Base-by-base conservation (phyloP, 2,329 filamentous ascomycete species). In the Clathrospora elynae region DNA sequence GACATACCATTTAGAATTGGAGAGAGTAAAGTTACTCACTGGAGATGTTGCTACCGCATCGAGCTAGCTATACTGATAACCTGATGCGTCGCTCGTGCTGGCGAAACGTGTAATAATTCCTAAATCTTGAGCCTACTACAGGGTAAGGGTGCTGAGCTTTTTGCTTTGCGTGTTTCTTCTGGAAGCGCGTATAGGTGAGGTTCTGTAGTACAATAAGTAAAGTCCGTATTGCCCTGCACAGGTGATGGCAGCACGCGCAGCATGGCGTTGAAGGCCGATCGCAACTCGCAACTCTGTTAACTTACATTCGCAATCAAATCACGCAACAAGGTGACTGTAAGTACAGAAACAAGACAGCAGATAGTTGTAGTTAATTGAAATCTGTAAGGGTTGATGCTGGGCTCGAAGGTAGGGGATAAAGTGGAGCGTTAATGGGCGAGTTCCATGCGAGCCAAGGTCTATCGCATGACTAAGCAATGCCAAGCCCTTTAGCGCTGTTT, bases 11-110 rank as follows among this genome's bases (percentile, higher is more conserved):
- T 14, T 5, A 13, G n/a, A 9, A 29, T n/a, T 42, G 10, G 12
- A 9, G 23, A 26, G 7, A 18, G 2, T 32, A 12, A n/a, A 22
- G 4, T 9, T 14, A 46, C 51, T 52, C 24, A 54, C 53, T 35
- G 32, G 24, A 9, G 31, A 13, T 26, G 17, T 49, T 24, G 39
- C 42, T 48, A 49, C 53, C 45, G 38, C 53, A 56, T 56, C 25
- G 34, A 46, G 34, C 35, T 40, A 38, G 36, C 12, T 46, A 24
- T 35, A 30, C 22, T 19, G 25, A 31, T 20, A 23, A 31, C 18
- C 12, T 12, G 24, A 43, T 16, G 23, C 30, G 24, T 46, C 8
- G 32, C 13, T 28, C 20, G 28, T 11, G 12, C 29, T 22, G 22
- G n/a, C 26, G 11, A 35, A n/a, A 19, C n/a, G 9, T 18, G 14